phyloP scores from a whole-genome alignment of 108 stramenopile species.

The Cyclotella distinguenda region DNA sequence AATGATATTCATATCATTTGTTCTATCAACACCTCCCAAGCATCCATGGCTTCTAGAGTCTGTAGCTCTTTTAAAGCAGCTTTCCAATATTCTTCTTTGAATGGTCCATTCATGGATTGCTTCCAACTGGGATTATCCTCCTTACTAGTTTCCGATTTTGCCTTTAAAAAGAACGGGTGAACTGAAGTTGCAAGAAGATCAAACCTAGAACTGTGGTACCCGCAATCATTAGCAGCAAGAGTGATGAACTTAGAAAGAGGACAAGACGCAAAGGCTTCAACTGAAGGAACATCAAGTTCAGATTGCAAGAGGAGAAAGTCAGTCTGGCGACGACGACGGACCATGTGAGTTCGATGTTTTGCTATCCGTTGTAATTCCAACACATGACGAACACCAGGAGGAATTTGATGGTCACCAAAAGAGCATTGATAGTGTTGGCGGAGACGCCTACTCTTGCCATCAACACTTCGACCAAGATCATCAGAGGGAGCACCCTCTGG shows the following conservation, averaged over 20 bases:
- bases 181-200: background rate
- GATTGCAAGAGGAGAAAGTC: background rate
- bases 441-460: background rate
- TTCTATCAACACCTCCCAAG: slow-evolving; percentile 31
- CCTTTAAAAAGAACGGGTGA: slow-evolving; percentile 2
- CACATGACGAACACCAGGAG: background rate
- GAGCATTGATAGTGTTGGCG: background rate
- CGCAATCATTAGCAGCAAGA: background rate
- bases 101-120: slow-evolving; percentile 45
- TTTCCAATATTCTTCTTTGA: slow-evolving; percentile 25
- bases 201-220: background rate
- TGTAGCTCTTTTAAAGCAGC: slow-evolving; percentile 30
- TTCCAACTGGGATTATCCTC: slow-evolving; percentile 41
- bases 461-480: background rate
- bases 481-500: background rate
- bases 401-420: background rate
- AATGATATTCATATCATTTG: background rate
- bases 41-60: slow-evolving; percentile 21
- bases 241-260: background rate
- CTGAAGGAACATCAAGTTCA: background rate
- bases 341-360: background rate
- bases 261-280: background rate
- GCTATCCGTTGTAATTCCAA: background rate
- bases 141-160: background rate
- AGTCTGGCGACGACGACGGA: background rate